Evolutionary conservation across 2,329 filamentous ascomycete species (phyloP).

Genomic region (Parastagonospora nodorum): DNA sequence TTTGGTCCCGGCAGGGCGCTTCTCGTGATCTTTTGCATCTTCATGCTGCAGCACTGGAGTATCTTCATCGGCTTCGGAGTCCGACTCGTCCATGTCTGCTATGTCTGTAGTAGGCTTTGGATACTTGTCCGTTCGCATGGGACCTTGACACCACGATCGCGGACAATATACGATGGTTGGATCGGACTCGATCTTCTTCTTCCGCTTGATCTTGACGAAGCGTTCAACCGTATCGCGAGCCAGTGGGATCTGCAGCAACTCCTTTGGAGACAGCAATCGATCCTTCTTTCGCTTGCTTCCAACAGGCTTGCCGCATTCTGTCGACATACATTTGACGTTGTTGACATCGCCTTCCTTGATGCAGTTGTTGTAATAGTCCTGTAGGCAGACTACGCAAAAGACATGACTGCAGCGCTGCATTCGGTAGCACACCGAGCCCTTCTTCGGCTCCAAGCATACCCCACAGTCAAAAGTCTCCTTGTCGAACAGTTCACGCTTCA

Average conservation of each 20-base stretch:
- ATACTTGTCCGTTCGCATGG: slow-evolving; percentile 66
- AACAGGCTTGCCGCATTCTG: slow-evolving; percentile 66
- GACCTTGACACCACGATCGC: slow-evolving; percentile 87
- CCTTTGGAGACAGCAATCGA: slow-evolving; percentile 76
- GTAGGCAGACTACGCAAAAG: slow-evolving; percentile 85
- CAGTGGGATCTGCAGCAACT: slow-evolving; percentile 65
- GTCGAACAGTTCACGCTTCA: slow-evolving; percentile 76
- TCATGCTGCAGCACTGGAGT: slow-evolving; percentile 1
- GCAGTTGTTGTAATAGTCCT: slow-evolving; percentile 86
- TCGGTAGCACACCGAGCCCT: slow-evolving; percentile 78
- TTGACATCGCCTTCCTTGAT: slow-evolving; percentile 84
- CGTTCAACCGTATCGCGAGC: slow-evolving; percentile 74
- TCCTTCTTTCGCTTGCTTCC: slow-evolving; percentile 51
- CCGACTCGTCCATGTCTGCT: slow-evolving; percentile 45
- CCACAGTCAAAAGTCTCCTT: slow-evolving; percentile 86
- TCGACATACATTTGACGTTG: slow-evolving; percentile 78
- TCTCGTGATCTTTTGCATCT: slow-evolving; percentile 16
- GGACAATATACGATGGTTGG: slow-evolving; percentile 93
- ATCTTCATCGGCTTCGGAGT: slow-evolving; percentile 44
- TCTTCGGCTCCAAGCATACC: slow-evolving; percentile 90
- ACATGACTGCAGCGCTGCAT: slow-evolving; percentile 87
- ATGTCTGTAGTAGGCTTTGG: slow-evolving; percentile 51
- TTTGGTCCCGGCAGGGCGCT: slow-evolving; percentile 47
- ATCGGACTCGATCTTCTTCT: slow-evolving; percentile 88
- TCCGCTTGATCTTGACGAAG: slow-evolving; percentile 89